Evolutionary conservation across 163 green algal species (phyloP).

Genomic region (Chlamydomonas reinhardtii): DNA sequence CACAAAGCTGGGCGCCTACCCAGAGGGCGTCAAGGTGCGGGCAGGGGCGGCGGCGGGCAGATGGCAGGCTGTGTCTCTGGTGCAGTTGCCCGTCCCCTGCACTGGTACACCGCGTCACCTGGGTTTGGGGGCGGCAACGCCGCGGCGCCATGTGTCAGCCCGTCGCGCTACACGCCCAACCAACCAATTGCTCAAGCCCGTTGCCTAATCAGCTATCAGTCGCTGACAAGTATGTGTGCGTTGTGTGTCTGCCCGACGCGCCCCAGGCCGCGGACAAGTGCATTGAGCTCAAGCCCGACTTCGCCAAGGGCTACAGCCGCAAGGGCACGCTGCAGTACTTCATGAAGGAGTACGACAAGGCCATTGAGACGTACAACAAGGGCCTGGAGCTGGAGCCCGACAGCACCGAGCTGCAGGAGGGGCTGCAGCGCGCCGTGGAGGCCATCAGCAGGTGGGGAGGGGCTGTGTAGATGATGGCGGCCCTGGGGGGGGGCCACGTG

Average conservation of each 20-base stretch:
- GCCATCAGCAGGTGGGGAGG: constrained; percentile 77
- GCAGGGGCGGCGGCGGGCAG: no score
- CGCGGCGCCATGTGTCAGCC: no score
- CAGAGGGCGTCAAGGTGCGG: constrained; percentile 87
- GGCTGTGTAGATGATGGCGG: no score
- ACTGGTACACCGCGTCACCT: no score
- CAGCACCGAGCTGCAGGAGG: constrained; percentile 96
- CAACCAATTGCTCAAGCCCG: no score
- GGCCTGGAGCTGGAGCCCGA: constrained; percentile 91
- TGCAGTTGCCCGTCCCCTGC: no score
- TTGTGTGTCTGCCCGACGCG: no score
- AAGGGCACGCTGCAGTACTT: constrained; percentile 98
- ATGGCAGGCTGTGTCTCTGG: no score
- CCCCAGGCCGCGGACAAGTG: constrained; percentile 92
- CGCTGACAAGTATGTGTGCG: no score
- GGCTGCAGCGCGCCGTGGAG: constrained; percentile 80
- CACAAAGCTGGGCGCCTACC: constrained; percentile 97
- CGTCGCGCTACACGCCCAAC: no score
- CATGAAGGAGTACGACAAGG: constrained; percentile 95
- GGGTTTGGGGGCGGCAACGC: no score
- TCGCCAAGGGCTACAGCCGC: constrained; percentile 97
- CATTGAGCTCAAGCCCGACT: constrained; percentile 94
- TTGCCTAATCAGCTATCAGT: no score
- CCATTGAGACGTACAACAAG: constrained; percentile 93
- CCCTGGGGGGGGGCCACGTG: neutral